Conservation (phyloP, 1,284 basidiomycete genomes). For the Apiotrichum akiyoshidainum region DNA sequence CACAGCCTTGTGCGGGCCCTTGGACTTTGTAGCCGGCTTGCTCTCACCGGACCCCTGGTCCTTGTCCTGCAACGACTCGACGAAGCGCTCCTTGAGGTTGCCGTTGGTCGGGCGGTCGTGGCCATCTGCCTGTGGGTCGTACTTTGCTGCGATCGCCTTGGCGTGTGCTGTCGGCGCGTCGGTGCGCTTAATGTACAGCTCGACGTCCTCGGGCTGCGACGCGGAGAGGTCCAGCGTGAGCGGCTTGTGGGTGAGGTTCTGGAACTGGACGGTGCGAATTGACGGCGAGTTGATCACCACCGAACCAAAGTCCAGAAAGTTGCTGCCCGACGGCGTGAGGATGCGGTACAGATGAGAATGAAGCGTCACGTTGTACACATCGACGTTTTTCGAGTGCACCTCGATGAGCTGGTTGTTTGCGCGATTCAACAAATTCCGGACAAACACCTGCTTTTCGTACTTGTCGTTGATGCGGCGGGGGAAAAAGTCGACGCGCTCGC, state of each 20-base stretch:
- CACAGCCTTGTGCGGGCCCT: conserved; percentile 13
- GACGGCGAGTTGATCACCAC: conserved; percentile 54
- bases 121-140: conserved; percentile 2
- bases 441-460: conserved; percentile 56
- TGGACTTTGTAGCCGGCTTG: conserved; percentile 22
- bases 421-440: conserved; percentile 46
- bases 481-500: conserved; percentile 55
- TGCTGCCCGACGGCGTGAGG: conserved; percentile 54
- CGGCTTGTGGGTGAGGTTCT: conserved; percentile 48
- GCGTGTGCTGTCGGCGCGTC: conserved; percentile 26
- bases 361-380: conserved; percentile 54
- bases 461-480: conserved; percentile 54
- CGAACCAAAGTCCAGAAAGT: conserved; percentile 56
- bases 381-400: conserved; percentile 53
- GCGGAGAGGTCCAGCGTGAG: conserved; percentile 53
- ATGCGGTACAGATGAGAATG: conserved; percentile 57
- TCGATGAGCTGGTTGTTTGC: conserved; percentile 53
- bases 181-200: conserved; percentile 49
- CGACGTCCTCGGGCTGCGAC: conserved; percentile 55
- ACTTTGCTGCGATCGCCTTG: conserved; percentile 1
- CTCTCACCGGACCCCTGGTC: conserved; percentile 19
- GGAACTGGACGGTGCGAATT: conserved; percentile 53
- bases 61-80: conserved; percentile 52
- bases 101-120: conserved; percentile 16
- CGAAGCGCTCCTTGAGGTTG: conserved; percentile 53